A percentile compares a stretch with the other conserved stretches of the same genome.
These are phyloP conservation scores for Fraxinus dipetala DNA, from an alignment of 305 asterid species.

Conservation along the genomic window DNA sequence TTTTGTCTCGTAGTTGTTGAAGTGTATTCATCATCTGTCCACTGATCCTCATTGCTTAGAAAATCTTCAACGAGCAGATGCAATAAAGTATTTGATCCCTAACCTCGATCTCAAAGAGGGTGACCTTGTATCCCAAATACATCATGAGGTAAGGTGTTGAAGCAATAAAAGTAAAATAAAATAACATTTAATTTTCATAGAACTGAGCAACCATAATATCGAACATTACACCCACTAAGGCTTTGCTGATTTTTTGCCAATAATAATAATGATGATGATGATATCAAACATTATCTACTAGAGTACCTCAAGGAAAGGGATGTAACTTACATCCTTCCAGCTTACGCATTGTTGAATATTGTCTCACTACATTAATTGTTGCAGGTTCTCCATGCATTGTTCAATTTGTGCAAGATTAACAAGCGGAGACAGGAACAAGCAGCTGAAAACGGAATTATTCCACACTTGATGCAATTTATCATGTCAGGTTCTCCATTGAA, in stretches of 20 bases:
- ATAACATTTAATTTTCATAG: not conserved
- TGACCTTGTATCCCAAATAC: conserved; percentile 83
- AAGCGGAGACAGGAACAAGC: conserved; percentile 99
- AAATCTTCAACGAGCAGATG: conserved; percentile 97
- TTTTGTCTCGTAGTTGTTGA: conserved; percentile 60
- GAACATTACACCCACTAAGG: not conserved
- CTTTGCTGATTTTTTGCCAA: not conserved
- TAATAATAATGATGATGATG: not conserved
- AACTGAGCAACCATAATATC: not conserved
- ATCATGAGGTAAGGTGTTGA: conserved; percentile 71
- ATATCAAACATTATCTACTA: not conserved
- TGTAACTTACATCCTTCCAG: not conserved
- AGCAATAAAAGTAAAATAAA: not conserved
- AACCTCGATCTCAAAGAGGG: conserved; percentile 97
- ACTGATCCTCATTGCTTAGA: conserved; percentile 97
- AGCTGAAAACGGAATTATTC: conserved; percentile 98
- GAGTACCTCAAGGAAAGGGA: not conserved
- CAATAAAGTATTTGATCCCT: conserved; percentile 92
- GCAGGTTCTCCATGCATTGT: conserved; percentile 90
- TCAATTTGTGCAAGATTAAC: conserved; percentile 98
- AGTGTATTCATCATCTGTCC: conserved; percentile 89
- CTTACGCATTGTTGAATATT: conserved; percentile 15
- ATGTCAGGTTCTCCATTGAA: conserved; percentile 87
- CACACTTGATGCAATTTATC: conserved; percentile 89
- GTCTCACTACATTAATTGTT: conserved; percentile 36